Conservation (phyloP, 805 yeast species). For the Lipomyces oligophaga region DNA sequence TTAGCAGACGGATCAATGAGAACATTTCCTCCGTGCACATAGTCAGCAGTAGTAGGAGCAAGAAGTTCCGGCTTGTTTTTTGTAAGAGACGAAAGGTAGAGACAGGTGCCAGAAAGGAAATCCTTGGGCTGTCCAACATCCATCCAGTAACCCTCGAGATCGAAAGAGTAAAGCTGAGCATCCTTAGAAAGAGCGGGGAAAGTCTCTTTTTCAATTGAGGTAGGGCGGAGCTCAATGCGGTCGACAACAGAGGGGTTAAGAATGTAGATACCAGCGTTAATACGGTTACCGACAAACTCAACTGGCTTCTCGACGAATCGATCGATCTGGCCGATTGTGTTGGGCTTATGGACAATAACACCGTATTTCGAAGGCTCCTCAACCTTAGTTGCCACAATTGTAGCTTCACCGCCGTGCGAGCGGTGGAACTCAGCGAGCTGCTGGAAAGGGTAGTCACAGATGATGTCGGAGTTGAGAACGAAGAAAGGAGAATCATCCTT, state of each 20-base stretch:
- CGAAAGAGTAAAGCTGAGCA: conserved; percentile 87
- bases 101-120: conserved; percentile 91
- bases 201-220: conserved; percentile 98
- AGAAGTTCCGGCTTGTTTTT: conserved; percentile 72
- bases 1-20: conserved; percentile 92
- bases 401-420: conserved; percentile 95
- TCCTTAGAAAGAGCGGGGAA: conserved; percentile 94
- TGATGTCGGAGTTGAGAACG: conserved; percentile 96
- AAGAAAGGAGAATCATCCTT: conserved; percentile 96
- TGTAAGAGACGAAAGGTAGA: conserved; percentile 81
- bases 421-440: conserved; percentile 91
- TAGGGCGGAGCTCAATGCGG: conserved; percentile 95
- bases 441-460: conserved; percentile 95
- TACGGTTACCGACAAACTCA: conserved; percentile 99
- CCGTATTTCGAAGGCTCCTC: conserved; percentile 99
- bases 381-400: conserved; percentile 98
- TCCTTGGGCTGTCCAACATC: conserved; percentile 99
- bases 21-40: conserved; percentile 86
- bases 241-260: conserved; percentile 97
- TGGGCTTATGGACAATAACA: conserved; percentile 96
- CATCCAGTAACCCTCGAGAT: conserved; percentile 99
- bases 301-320: conserved; percentile 99
- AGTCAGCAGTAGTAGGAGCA: conserved; percentile 57
- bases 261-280: conserved; percentile 98
- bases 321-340: conserved; percentile 91